Conservation (phyloP, 2,329 filamentous ascomycete genomes). For the Colletotrichum simmondsii region DNA sequence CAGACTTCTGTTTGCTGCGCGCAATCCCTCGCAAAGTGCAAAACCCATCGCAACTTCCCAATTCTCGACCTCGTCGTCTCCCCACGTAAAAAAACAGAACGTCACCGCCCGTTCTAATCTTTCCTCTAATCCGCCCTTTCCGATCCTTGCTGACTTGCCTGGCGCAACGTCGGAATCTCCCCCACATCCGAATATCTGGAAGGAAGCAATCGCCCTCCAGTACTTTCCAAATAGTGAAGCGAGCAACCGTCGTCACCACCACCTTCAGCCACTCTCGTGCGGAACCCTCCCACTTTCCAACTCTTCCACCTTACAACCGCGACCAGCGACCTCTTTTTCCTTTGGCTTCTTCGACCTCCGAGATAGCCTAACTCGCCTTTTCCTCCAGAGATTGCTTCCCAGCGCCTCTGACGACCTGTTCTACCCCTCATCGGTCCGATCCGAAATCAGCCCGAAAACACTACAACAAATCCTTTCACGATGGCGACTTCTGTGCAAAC, state of each 20-base stretch:
- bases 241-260: conserved; percentile 31
- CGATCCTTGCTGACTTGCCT: conserved; percentile 46
- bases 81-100: conserved; percentile 23
- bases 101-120: conserved; percentile 6
- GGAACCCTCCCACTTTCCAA: conserved; percentile 34
- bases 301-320: conserved; percentile 18
- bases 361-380: conserved; percentile 14
- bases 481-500: conserved; percentile 48
- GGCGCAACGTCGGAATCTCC: conserved; percentile 48
- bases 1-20: conserved; percentile 10
- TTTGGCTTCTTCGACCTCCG: conserved; percentile 3
- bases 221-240: conserved; percentile 35
- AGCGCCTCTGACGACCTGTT: conserved; percentile 17
- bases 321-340: conserved; percentile 7
- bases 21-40: conserved; percentile 26
- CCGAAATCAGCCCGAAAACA: conserved; percentile 9
- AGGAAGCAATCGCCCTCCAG: conserved; percentile 43
- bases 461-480: conserved; percentile 35
- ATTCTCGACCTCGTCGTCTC: background rate
- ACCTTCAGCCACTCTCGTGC: conserved; percentile 16
- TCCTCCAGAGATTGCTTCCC: conserved; percentile 6
- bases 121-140: conserved; percentile 10
- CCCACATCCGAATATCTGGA: conserved; percentile 28
- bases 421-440: conserved; percentile 23
- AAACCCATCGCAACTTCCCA: conserved; percentile 35